A percentile compares a stretch with the other conserved stretches of the same genome.
Conservation (phyloP, 352 stramenopile species). For the Blastocystis sp. region DNA sequence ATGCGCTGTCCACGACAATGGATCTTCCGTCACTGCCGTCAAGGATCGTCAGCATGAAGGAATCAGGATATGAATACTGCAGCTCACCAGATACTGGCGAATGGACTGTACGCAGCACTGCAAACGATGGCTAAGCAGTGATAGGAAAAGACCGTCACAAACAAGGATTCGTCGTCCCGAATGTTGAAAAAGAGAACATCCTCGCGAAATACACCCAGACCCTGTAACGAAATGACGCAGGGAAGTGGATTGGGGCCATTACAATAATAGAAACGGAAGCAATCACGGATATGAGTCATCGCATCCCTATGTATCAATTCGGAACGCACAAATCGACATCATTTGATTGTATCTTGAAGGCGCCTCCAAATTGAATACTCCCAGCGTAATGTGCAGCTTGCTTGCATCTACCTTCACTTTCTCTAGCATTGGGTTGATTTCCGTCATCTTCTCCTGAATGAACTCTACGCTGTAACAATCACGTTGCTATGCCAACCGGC, state of each 20-base stretch:
- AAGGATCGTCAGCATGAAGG: not conserved
- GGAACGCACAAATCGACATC: not conserved
- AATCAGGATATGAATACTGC: conserved; percentile 8
- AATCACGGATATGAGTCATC: not conserved
- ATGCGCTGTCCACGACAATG: not conserved
- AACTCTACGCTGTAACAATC: not conserved
- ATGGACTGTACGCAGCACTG: conserved; percentile 19
- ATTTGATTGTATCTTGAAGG: not conserved
- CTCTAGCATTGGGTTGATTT: not conserved
- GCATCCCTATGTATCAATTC: not conserved
- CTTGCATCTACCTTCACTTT: not conserved
- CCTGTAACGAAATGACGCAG: not conserved
- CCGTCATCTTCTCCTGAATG: not conserved
- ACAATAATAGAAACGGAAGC: not conserved
- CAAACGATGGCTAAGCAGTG: conserved; percentile 1
- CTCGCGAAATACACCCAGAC: not conserved
- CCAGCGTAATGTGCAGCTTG: not conserved
- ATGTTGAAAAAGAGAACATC: conserved; percentile 30
- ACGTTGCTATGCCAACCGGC: not conserved
- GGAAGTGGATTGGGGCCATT: not conserved
- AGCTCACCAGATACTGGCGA: conserved; percentile 1
- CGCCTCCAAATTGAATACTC: not conserved
- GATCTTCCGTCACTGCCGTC: conserved; percentile 11
- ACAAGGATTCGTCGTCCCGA: conserved; percentile 15
- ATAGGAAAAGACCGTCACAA: not conserved